These are phyloP conservation scores for Ampelomyces quisqualis DNA, from an alignment of 2,329 filamentous ascomycete genomes.

Conservation along the genomic window DNA sequence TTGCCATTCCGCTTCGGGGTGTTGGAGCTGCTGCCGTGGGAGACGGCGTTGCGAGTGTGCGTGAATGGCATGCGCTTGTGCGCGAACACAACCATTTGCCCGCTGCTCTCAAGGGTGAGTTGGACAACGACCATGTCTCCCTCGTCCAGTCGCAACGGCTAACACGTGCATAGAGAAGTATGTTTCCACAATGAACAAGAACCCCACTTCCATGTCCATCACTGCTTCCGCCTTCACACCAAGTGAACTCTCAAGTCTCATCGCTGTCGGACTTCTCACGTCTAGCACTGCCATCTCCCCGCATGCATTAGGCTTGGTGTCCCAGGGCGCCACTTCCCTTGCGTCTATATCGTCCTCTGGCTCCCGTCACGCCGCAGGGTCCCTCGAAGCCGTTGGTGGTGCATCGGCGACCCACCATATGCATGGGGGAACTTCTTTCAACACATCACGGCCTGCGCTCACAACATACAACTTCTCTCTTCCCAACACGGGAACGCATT, in stretches of 20 bases:
- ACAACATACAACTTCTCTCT: constrained; percentile 58
- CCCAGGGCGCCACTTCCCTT: constrained; percentile 48
- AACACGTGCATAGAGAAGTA: constrained; percentile 49
- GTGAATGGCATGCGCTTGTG: constrained; percentile 49
- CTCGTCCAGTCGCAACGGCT: too few species aligned
- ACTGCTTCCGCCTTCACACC: constrained; percentile 46
- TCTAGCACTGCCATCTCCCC: constrained; percentile 37
- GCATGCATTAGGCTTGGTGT: constrained; percentile 44
- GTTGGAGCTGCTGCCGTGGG: constrained; percentile 59
- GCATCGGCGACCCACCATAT: constrained; percentile 63
- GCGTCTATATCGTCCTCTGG: constrained; percentile 62
- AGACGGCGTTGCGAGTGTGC: constrained; percentile 63
- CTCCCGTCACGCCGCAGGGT: constrained; percentile 66
- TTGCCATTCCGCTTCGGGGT: constrained; percentile 63
- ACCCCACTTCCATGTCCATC: constrained; percentile 53
- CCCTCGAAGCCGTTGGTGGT: constrained; percentile 68
- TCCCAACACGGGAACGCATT: constrained; percentile 65
- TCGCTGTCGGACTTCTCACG: constrained; percentile 68
- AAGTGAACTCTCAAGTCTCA: constrained; percentile 58
- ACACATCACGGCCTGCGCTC: constrained; percentile 15
- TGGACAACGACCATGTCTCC: neutral
- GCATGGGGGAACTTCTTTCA: constrained; percentile 60
- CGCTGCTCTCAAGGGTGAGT: constrained; percentile 41
- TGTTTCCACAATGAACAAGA: constrained; percentile 51
- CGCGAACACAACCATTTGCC: constrained; percentile 23